Evolutionary conservation across 805 yeast species (phyloP).

Genomic region (Candida tibetensis): DNA sequence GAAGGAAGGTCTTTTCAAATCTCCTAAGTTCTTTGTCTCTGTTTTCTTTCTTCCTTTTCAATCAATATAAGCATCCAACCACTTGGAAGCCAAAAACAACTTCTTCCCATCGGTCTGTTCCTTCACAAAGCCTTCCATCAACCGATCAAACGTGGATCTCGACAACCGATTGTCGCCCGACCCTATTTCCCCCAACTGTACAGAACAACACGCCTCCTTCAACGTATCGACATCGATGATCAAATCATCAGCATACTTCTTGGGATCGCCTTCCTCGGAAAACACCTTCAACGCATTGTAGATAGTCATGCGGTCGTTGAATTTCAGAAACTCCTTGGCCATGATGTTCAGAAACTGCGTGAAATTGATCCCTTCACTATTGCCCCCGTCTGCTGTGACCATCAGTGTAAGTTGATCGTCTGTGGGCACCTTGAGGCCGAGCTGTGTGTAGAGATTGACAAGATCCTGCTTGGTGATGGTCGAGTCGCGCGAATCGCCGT

Average conservation of each 20-base stretch:
- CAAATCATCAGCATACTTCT: slow-evolving; percentile 28
- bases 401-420: slow-evolving; percentile 47
- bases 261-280: slow-evolving; percentile 25
- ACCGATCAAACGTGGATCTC: slow-evolving; percentile 45
- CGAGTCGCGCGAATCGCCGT: slow-evolving; percentile 75
- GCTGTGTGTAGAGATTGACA: slow-evolving; percentile 46
- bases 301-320: slow-evolving; percentile 52
- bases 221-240: slow-evolving; percentile 49
- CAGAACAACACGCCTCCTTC: slow-evolving; percentile 45
- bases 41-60: no score
- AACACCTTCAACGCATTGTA: slow-evolving; percentile 59
- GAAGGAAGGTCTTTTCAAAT: no score
- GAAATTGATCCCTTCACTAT: slow-evolving; percentile 48
- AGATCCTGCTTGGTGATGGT: slow-evolving; percentile 55
- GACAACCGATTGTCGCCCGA: slow-evolving; percentile 44
- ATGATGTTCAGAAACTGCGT: slow-evolving; percentile 64
- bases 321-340: slow-evolving; percentile 50
- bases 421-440: slow-evolving; percentile 47
- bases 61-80: slow-evolving; percentile 53
- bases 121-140: slow-evolving; percentile 54
- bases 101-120: slow-evolving; percentile 57
- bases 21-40: no score
- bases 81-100: slow-evolving; percentile 59
- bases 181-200: slow-evolving; percentile 45
- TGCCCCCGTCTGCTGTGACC: slow-evolving; percentile 35